Conservation (phyloP, 305 asterid species). For the Fraxinus baroniana region DNA sequence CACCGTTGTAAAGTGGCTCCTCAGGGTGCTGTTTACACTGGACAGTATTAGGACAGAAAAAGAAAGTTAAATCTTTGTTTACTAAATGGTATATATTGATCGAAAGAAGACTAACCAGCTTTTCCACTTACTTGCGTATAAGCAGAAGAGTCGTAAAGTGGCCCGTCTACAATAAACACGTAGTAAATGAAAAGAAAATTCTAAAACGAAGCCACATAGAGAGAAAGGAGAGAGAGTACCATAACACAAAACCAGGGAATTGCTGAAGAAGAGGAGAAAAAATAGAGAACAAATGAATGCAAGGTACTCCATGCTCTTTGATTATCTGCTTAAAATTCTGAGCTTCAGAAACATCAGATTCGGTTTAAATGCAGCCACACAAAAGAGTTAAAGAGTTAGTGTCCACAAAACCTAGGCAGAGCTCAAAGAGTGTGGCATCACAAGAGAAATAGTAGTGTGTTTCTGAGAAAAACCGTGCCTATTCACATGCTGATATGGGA, state of each 20-base stretch:
- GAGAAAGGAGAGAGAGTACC: constrained; percentile 29
- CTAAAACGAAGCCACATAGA: neutral
- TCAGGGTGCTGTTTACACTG: constrained; percentile 62
- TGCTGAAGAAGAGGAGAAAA: constrained; percentile 24
- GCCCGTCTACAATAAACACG: constrained; percentile 38
- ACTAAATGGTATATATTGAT: neutral
- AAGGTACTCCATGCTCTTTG: constrained; percentile 28
- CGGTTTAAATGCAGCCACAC: neutral
- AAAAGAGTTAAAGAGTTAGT: neutral
- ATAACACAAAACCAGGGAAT: constrained; percentile 26
- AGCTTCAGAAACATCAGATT: neutral
- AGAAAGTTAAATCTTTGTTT: neutral
- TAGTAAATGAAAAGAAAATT: neutral
- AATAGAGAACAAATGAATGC: constrained; percentile 11
- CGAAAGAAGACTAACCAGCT: neutral
- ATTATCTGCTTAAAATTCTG: neutral
- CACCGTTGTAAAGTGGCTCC: constrained; percentile 67
- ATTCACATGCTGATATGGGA: constrained; percentile 29
- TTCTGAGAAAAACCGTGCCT: constrained; percentile 5
- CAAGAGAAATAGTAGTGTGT: constrained; percentile 32
- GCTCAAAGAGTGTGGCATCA: constrained; percentile 19
- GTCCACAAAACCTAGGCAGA: neutral
- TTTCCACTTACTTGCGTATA: constrained; percentile 30
- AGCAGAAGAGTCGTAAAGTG: constrained; percentile 46
- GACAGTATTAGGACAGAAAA: neutral